Percentiles rank a stretch among this genome's conserved stretches.
phyloP scores from a whole-genome alignment of 73 alveolate genomes.

The Tetrahymena elliotti region DNA sequence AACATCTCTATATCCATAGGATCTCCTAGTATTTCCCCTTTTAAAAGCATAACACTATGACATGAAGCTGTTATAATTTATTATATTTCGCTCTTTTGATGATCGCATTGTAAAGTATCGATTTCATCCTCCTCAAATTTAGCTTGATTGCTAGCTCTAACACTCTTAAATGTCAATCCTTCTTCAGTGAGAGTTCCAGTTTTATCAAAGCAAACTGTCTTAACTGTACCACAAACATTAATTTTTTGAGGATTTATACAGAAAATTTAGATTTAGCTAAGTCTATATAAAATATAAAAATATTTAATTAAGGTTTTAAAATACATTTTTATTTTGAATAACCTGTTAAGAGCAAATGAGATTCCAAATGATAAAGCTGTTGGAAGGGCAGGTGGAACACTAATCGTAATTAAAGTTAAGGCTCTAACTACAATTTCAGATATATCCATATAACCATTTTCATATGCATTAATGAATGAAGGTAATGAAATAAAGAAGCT shows the following conservation, averaged over 20 bases:
- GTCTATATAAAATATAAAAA: conserved; percentile 4
- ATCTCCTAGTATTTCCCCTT: conserved; percentile 29
- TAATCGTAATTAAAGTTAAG: conserved; percentile 51
- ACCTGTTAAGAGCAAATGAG: conserved; percentile 52
- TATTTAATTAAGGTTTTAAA: neutral
- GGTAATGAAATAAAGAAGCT: conserved; percentile 3
- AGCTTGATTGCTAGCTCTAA: conserved; percentile 11
- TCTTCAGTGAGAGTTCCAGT: conserved; percentile 29
- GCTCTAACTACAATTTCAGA: conserved; percentile 13
- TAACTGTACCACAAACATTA: conserved; percentile 60
- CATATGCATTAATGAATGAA: conserved; percentile 1
- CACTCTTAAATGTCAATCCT: conserved; percentile 2
- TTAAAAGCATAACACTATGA: neutral
- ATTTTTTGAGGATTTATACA: conserved; percentile 58
- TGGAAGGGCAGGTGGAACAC: conserved; percentile 80
- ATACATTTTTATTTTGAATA: neutral
- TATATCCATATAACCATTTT: neutral
- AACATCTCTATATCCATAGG: conserved; percentile 44
- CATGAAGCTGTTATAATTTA: conserved; percentile 34
- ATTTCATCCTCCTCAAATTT: neutral
- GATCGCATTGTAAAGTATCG: neutral
- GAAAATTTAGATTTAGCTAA: conserved; percentile 28
- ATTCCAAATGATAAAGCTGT: conserved; percentile 68
- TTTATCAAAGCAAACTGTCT: conserved; percentile 69
- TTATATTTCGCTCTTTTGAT: neutral